Conservation (phyloP, 192 early-diverging fungal species). For the Rhizoclosmatium sp. region DNA sequence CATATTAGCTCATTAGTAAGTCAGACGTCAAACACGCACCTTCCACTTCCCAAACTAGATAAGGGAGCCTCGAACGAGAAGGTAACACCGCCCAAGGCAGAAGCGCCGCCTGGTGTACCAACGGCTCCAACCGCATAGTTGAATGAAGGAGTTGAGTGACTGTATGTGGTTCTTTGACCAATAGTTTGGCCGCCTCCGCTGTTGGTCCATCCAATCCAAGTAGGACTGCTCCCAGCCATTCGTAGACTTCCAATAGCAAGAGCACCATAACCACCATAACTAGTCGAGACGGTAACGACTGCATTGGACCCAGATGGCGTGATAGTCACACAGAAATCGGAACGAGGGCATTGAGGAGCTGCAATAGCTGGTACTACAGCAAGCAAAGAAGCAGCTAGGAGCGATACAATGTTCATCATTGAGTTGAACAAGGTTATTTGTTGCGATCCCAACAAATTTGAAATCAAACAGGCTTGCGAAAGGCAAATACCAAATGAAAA, state of each 20-base stretch:
- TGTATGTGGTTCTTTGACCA: background rate
- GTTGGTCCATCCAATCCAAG: background rate
- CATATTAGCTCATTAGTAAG: no score
- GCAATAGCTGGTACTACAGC: no score
- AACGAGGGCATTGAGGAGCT: background rate
- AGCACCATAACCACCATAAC: background rate
- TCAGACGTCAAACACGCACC: background rate
- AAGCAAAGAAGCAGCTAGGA: no score
- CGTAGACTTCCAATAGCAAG: background rate
- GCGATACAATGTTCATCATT: no score
- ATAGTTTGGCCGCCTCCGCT: background rate
- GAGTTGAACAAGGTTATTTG: no score
- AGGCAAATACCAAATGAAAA: no score
- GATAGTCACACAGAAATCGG: background rate
- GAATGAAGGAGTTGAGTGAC: background rate
- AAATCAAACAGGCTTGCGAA: no score
- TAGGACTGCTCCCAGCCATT: background rate
- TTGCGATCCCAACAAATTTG: no score
- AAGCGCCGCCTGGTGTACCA: background rate
- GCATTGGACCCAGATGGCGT: background rate
- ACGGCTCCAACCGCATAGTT: background rate
- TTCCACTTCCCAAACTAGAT: background rate
- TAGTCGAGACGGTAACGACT: background rate
- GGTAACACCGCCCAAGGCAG: background rate
- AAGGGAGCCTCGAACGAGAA: background rate